Percentiles rank a stretch among this genome's conserved stretches.
Evolutionary conservation across 1,284 basidiomycete species (phyloP).

Genomic region (Melampsora larici-populina): DNA sequence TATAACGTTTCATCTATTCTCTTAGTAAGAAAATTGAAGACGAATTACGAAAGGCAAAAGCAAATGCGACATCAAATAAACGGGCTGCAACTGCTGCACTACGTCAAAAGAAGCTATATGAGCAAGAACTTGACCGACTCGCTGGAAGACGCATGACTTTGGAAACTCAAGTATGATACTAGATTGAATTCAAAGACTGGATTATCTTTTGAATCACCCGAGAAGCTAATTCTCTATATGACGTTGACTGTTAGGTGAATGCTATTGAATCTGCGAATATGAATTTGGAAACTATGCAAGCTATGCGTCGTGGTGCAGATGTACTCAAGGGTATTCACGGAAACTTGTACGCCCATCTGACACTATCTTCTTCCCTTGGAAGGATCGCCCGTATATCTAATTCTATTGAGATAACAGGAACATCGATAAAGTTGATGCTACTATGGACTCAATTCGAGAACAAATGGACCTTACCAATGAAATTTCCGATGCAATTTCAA

Average conservation of each 20-base stretch:
- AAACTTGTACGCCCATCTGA: slow-evolving; percentile 66
- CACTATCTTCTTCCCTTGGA: neutral
- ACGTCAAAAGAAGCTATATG: slow-evolving; percentile 87
- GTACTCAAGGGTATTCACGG: slow-evolving; percentile 90
- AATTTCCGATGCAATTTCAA: slow-evolving; percentile 89
- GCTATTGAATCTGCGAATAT: slow-evolving; percentile 96
- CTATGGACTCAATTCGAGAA: slow-evolving; percentile 85
- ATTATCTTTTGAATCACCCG: neutral
- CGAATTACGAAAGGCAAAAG: slow-evolving; percentile 83
- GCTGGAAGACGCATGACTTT: slow-evolving; percentile 85
- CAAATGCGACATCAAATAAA: slow-evolving; percentile 92
- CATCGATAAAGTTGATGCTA: slow-evolving; percentile 85
- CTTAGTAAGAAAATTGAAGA: slow-evolving; percentile 85
- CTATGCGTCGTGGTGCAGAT: slow-evolving; percentile 93
- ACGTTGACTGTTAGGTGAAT: slow-evolving; percentile 62
- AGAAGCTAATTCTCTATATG: neutral
- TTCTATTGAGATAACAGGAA: slow-evolving; percentile 59
- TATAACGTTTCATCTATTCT: neutral
- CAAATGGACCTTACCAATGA: slow-evolving; percentile 93
- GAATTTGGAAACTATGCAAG: slow-evolving; percentile 95
- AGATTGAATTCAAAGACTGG: neutral
- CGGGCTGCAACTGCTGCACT: slow-evolving; percentile 81
- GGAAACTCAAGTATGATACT: slow-evolving; percentile 71
- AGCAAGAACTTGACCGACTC: slow-evolving; percentile 81
- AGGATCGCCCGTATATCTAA: slow-evolving; percentile 30